Conservation (phyloP, 1,284 basidiomycete genomes). For the Afroboletus lepidellus region DNA sequence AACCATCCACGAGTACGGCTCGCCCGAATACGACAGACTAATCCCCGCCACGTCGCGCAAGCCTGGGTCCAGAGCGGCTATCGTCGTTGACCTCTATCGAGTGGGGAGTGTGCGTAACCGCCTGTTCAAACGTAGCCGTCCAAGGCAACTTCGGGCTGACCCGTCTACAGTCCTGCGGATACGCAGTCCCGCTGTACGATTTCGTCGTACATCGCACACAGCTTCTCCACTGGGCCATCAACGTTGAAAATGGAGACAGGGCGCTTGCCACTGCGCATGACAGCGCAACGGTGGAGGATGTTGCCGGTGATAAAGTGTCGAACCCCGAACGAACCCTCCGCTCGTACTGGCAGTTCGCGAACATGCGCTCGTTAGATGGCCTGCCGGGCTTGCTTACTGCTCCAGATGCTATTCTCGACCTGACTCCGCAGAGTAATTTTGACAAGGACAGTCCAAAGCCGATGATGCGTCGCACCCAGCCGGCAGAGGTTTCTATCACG, state of each 20-base stretch:
- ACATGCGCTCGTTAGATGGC: slow-evolving; percentile 51
- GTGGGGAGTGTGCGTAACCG: slow-evolving; percentile 46
- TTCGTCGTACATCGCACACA: slow-evolving; percentile 46
- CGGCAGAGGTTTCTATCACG: neutral
- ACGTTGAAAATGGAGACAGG: slow-evolving; percentile 33
- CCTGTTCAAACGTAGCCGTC: neutral
- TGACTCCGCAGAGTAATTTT: slow-evolving; percentile 19
- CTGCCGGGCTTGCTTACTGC: slow-evolving; percentile 39
- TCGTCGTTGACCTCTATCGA: slow-evolving; percentile 47
- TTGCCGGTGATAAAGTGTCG: neutral
- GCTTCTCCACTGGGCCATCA: slow-evolving; percentile 32
- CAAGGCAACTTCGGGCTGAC: too few relatives aligned
- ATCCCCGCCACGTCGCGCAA: slow-evolving; percentile 44
- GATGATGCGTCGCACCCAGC: slow-evolving; percentile 2
- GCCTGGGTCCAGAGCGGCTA: slow-evolving; percentile 51
- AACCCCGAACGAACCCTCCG: slow-evolving; percentile 37
- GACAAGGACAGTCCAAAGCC: slow-evolving; percentile 13
- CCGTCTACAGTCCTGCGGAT: slow-evolving; percentile 50
- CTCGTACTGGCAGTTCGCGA: slow-evolving; percentile 45
- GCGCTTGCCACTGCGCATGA: neutral
- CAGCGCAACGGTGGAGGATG: neutral
- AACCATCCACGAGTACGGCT: slow-evolving; percentile 51
- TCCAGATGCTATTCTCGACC: slow-evolving; percentile 18
- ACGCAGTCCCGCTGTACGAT: slow-evolving; percentile 48
- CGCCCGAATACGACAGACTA: slow-evolving; percentile 32